Evolutionary conservation across 2,329 filamentous ascomycete species (phyloP).

Genomic region (Talaromyces islandicus): DNA sequence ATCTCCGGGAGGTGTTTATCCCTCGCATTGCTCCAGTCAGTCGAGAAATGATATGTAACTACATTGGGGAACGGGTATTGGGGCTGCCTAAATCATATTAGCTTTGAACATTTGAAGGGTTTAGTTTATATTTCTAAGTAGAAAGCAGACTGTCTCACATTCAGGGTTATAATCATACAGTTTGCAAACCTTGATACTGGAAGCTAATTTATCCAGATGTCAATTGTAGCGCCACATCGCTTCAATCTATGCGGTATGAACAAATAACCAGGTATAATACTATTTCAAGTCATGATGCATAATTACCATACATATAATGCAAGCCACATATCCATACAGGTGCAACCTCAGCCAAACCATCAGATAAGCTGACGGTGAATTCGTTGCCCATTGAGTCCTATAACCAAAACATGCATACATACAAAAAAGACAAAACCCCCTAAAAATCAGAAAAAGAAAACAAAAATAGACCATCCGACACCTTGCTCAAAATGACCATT

Average conservation of each 20-base stretch:
- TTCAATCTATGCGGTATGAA: background rate
- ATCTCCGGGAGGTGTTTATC: slow-evolving; percentile 52
- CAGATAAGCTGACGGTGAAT: background rate
- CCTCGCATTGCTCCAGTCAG: slow-evolving; percentile 54
- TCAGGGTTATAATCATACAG: background rate
- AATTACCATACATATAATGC: background rate
- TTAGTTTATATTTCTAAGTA: no score
- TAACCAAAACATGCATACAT: slow-evolving; percentile 1
- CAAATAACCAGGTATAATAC: background rate
- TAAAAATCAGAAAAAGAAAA: background rate
- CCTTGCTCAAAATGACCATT: background rate
- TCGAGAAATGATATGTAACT: slow-evolving; percentile 39
- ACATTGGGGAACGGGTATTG: slow-evolving; percentile 32
- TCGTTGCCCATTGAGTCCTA: background rate
- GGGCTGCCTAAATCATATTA: slow-evolving; percentile 32
- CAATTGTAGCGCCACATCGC: background rate
- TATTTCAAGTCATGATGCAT: background rate
- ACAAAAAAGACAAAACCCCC: background rate
- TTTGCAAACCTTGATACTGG: no score
- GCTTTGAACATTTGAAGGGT: background rate
- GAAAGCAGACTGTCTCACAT: background rate
- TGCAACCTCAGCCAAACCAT: background rate
- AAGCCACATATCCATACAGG: background rate
- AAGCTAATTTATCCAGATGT: background rate
- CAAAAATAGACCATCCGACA: background rate